Evolutionary conservation across 2,329 filamentous ascomycete species (phyloP).

Genomic region (Calonectria ilicicola): DNA sequence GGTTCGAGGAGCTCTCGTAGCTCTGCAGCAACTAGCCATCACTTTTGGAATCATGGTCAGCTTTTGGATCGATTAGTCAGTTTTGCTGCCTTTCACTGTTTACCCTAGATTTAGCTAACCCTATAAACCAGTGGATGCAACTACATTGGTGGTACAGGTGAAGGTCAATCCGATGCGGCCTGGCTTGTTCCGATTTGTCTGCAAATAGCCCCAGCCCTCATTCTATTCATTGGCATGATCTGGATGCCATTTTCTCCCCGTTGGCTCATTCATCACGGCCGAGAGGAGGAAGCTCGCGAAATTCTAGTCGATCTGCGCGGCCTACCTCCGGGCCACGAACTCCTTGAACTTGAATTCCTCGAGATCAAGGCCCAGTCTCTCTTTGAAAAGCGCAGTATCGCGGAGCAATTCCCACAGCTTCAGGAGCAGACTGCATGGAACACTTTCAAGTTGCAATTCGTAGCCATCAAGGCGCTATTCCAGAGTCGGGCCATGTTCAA

Average conservation of each 20-base stretch:
- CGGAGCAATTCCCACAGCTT: constrained; percentile 76
- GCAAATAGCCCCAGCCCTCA: constrained; percentile 74
- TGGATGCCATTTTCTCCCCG: constrained; percentile 86
- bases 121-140: constrained; percentile 63
- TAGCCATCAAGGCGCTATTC: constrained; percentile 75
- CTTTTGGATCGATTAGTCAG: constrained; percentile 72
- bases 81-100: neutral
- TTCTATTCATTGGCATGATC: constrained; percentile 77
- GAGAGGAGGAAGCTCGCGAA: constrained; percentile 74
- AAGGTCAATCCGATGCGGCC: constrained; percentile 71
- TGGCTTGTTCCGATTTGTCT: constrained; percentile 82
- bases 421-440: constrained; percentile 71
- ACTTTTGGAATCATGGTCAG: constrained; percentile 74
- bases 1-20: constrained; percentile 57
- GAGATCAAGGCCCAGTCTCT: constrained; percentile 84
- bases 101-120: constrained; percentile 2
- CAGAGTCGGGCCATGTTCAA: constrained; percentile 74
- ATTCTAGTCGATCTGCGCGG: constrained; percentile 74
- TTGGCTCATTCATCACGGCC: constrained; percentile 78
- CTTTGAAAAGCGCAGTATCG: constrained; percentile 79
- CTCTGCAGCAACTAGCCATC: constrained; percentile 65
- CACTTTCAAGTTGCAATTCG: constrained; percentile 76
- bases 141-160: constrained; percentile 69
- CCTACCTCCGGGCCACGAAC: constrained; percentile 71
- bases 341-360: constrained; percentile 81